A percentile compares a stretch with the other conserved stretches of the same genome.
phyloP scores from a whole-genome alignment of 116 monocot species.

The Trichopus zeylanicus region DNA sequence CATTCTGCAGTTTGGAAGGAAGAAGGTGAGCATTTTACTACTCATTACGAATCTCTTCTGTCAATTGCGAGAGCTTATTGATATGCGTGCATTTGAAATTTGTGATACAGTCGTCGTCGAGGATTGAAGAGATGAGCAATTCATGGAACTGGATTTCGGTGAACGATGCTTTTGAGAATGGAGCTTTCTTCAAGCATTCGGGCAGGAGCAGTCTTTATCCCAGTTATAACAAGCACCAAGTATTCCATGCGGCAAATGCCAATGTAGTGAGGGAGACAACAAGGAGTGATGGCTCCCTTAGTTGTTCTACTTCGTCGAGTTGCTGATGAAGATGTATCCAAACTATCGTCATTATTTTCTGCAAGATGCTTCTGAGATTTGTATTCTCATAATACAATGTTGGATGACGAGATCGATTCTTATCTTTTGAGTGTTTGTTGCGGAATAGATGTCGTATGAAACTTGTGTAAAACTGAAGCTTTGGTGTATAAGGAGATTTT shows the following conservation, averaged over 20 bases:
- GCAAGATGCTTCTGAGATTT: no score
- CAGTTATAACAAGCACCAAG: conserved; percentile 28
- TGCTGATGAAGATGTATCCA: no score
- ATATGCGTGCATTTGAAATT: no score
- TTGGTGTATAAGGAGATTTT: no score
- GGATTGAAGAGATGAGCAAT: neutral
- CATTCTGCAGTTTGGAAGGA: conserved; percentile 15
- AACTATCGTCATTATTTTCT: no score
- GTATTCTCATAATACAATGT: no score
- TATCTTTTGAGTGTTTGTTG: no score
- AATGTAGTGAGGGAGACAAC: conserved; percentile 30
- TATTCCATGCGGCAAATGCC: conserved; percentile 27
- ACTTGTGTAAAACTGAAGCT: no score
- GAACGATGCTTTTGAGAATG: conserved; percentile 46
- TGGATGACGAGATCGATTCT: no score
- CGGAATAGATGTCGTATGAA: no score
- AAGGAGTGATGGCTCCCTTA: conserved; percentile 49
- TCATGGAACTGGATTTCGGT: conserved; percentile 48
- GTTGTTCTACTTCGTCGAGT: conserved; percentile 39
- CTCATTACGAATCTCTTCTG: neutral
- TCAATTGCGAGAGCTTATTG: neutral
- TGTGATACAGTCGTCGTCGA: no score
- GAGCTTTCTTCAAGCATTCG: conserved; percentile 49
- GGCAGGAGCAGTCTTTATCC: conserved; percentile 19
- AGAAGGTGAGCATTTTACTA: conserved; percentile 16